phyloP scores from a whole-genome alignment of 768 basidiomycete genomes.

The Glaciozyma antarctica region DNA sequence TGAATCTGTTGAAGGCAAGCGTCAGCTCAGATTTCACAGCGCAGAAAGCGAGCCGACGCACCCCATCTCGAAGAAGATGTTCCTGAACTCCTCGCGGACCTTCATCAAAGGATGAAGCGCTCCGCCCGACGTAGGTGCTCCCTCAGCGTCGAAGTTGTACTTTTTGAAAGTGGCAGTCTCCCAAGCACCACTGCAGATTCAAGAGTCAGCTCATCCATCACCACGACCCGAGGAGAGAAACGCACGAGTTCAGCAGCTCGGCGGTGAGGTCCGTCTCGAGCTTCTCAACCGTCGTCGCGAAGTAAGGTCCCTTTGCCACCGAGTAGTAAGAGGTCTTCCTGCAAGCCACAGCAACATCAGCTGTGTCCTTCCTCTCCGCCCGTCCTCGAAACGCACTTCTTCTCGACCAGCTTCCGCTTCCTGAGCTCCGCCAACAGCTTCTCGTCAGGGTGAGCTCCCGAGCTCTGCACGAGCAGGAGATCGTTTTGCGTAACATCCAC shows the following conservation, averaged over 20 bases:
- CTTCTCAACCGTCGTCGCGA: constrained; percentile 83
- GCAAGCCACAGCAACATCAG: neutral
- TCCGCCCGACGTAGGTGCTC: constrained; percentile 76
- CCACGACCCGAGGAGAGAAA: constrained; percentile 8
- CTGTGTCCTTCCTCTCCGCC: neutral
- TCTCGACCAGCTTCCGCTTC: constrained; percentile 78
- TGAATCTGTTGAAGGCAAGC: constrained; percentile 53
- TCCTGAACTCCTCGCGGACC: constrained; percentile 92
- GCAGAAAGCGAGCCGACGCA: constrained; percentile 41
- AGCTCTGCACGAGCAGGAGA: constrained; percentile 59
- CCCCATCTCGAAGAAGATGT: constrained; percentile 99
- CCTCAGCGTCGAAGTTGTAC: constrained; percentile 97
- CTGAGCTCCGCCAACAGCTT: constrained; percentile 74
- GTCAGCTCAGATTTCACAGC: neutral
- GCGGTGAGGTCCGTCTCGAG: constrained; percentile 92
- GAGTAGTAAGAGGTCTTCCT: constrained; percentile 96
- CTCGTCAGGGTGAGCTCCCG: constrained; percentile 65
- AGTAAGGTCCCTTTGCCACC: constrained; percentile 70
- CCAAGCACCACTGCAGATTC: constrained; percentile 67
- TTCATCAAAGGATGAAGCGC: constrained; percentile 93
- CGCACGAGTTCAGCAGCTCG: constrained; percentile 87
- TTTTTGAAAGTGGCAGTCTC: constrained; percentile 89
- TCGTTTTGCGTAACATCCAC: constrained; percentile 66
- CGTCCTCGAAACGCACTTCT: constrained; percentile 52
- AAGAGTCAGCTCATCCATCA: neutral